Evolutionary conservation across 345 rosid species (phyloP), one percentile per base, ranked within the genome.

Genomic region (Heritiera fomes): DNA sequence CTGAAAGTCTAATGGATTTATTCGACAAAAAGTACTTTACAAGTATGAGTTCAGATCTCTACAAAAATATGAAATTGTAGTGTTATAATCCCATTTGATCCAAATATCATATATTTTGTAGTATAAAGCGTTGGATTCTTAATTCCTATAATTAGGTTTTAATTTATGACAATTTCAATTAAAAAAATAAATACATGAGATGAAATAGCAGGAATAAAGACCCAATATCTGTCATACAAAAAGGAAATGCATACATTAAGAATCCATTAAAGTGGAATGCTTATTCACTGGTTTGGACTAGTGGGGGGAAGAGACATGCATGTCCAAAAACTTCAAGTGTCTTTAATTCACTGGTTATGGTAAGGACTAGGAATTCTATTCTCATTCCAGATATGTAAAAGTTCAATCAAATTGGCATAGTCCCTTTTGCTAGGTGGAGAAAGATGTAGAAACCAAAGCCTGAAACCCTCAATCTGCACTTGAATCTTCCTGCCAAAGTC

Each of bases 241-340:
- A n/a, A 28, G 6, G 14, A 75, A 6, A 55, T 55, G 18, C 4
- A 52, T 46, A 9, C 23, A 60, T 43, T 7, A 61, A 81, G 74
- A 81, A 62, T 76, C 83, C 60, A 59, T 74, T 17, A 70, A 69
- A 81, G 60, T 74, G 79, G 81, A 66, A 10, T 61, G 77, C 45
- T 56, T 8, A 67, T 60, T 58, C 41, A 23, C 28, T 0, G 28
- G 28, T 23, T 23, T 23, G 28, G 6, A 40, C 5, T 40, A 76
- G 9, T 79, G 66, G 52, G 52, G 63, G 59, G 43, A 5, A 61
- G 59, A 30, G 58, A 61, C 45, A 40, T 41, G 23, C 59, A 9
- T 69, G 20, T 32, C 67, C 53, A 59, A 11, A 41, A 0, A 59
- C 60, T 59, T 10, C 49, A 46, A 75, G 49, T 71, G 40, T 49